Evolutionary conservation across 495 filamentous ascomycete species (phyloP).

Genomic region (Aspergillus baeticus): DNA sequence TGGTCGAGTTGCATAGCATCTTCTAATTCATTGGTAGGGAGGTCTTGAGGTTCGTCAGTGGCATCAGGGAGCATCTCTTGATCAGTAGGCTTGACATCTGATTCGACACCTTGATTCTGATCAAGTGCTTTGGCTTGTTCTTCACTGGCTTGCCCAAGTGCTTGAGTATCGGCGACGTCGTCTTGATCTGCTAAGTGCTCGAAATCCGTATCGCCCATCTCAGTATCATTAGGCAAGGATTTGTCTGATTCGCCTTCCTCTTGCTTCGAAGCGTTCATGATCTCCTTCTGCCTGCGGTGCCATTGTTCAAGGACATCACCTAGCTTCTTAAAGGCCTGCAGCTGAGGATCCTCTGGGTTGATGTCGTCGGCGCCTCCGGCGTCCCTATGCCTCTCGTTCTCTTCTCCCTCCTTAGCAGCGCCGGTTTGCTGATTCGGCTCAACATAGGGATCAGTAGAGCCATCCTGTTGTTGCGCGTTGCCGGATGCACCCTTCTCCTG

Average conservation of each 20-base stretch:
- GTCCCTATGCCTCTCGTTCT: conserved; percentile 42
- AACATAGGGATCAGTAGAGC: conserved; percentile 44
- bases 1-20: conserved; percentile 50
- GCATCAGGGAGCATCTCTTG: conserved; percentile 60
- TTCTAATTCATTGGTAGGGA: conserved; percentile 46
- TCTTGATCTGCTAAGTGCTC: conserved; percentile 87
- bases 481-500: conserved; percentile 68
- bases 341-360: conserved; percentile 52
- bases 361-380: conserved; percentile 41
- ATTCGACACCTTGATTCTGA: conserved; percentile 79
- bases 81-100: conserved; percentile 55
- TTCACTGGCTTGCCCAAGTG: conserved; percentile 81
- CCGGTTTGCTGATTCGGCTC: conserved; percentile 42
- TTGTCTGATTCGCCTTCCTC: conserved; percentile 49
- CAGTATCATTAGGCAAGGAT: conserved; percentile 53
- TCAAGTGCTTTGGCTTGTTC: conserved; percentile 83
- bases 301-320: conserved; percentile 92
- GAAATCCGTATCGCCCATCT: conserved; percentile 74
- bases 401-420: conserved; percentile 44
- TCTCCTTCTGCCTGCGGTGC: conserved; percentile 81
- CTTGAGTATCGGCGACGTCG: conserved; percentile 78
- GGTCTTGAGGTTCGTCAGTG: conserved; percentile 52
- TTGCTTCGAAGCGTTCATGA: conserved; percentile 65
- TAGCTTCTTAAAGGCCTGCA: conserved; percentile 80
- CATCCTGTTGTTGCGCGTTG: conserved; percentile 55